A percentile compares a stretch with the other conserved stretches of the same genome.
phyloP scores from a whole-genome alignment of 2,329 filamentous ascomycete genomes.

The Monilinia fructigena region DNA sequence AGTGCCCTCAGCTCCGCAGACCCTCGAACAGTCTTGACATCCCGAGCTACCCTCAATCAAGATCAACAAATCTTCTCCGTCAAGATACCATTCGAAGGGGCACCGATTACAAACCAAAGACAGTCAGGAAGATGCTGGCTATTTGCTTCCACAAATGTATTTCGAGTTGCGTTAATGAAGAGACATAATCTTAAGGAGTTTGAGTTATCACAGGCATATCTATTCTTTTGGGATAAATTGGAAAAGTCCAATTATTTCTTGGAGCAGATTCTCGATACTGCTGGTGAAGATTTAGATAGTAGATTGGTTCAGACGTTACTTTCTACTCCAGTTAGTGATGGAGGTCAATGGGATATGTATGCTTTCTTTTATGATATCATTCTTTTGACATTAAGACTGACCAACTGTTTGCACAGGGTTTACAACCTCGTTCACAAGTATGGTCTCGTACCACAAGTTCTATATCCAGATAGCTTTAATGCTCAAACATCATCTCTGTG shows the following conservation, averaged over 20 bases:
- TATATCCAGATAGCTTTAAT: slow-evolving; percentile 83
- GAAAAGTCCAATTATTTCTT: slow-evolving; percentile 91
- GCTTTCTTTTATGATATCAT: not conserved
- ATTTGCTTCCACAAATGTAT: slow-evolving; percentile 88
- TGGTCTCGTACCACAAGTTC: slow-evolving; percentile 75
- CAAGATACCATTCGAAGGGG: slow-evolving; percentile 77
- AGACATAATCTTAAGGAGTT: slow-evolving; percentile 75
- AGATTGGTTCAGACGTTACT: slow-evolving; percentile 71
- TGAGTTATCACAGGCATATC: slow-evolving; percentile 82
- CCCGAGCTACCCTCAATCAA: slow-evolving; percentile 58
- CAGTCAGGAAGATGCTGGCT: slow-evolving; percentile 86
- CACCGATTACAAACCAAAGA: slow-evolving; percentile 81
- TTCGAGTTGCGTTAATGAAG: slow-evolving; percentile 84
- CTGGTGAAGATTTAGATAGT: slow-evolving; percentile 66
- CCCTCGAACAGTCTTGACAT: slow-evolving; percentile 64
- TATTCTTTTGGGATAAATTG: slow-evolving; percentile 93
- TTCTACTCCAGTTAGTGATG: slow-evolving; percentile 68
- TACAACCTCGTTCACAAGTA: slow-evolving; percentile 84
- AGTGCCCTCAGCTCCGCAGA: slow-evolving; percentile 68
- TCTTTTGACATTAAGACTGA: not conserved
- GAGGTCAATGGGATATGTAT: slow-evolving; percentile 82
- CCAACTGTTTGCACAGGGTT: slow-evolving; percentile 47
- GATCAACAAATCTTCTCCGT: slow-evolving; percentile 83
- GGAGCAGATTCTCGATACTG: slow-evolving; percentile 77
- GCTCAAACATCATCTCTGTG: slow-evolving; percentile 64